A percentile compares a stretch with the other conserved stretches of the same genome.
phyloP scores from a whole-genome alignment of 2,329 filamentous ascomycete species.

The Gyromitra esculenta region DNA sequence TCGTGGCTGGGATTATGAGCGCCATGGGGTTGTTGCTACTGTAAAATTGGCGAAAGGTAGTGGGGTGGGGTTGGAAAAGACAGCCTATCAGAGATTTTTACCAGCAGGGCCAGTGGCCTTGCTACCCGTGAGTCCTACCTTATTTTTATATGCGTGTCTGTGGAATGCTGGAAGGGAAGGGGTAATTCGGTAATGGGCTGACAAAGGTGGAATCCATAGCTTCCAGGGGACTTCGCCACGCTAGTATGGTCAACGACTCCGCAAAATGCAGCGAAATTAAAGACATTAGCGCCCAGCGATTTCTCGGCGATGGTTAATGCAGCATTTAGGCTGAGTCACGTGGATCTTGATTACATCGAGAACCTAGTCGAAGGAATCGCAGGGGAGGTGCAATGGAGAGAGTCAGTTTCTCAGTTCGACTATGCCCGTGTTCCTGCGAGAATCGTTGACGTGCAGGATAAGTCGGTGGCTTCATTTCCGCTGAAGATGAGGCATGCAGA shows the following conservation, averaged over 20 bases:
- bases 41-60: conserved; percentile 74
- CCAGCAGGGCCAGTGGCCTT: conserved; percentile 91
- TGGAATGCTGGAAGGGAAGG: background rate
- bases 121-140: conserved; percentile 68
- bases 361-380: conserved; percentile 68
- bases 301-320: conserved; percentile 92
- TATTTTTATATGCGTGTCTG: background rate
- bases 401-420: conserved; percentile 65
- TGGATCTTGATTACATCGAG: conserved; percentile 86
- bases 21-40: conserved; percentile 91
- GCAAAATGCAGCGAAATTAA: conserved; percentile 78
- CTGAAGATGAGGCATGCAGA: conserved; percentile 92
- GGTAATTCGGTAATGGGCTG: background rate
- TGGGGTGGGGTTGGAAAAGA: conserved; percentile 70
- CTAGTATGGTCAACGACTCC: conserved; percentile 96
- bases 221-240: conserved; percentile 83
- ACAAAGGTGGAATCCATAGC: conserved; percentile 55
- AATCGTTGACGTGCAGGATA: conserved; percentile 77
- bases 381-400: conserved; percentile 85
- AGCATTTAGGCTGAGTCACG: conserved; percentile 81
- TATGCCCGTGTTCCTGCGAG: conserved; percentile 70
- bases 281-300: conserved; percentile 75
- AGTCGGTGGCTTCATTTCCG: conserved; percentile 87
- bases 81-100: conserved; percentile 93
- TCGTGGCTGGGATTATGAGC: conserved; percentile 90